A percentile compares a stretch with the other conserved stretches of the same genome.
These are phyloP conservation scores for Colletotrichum lentis DNA, from an alignment of 2,329 filamentous ascomycete species.

Conservation along the genomic window DNA sequence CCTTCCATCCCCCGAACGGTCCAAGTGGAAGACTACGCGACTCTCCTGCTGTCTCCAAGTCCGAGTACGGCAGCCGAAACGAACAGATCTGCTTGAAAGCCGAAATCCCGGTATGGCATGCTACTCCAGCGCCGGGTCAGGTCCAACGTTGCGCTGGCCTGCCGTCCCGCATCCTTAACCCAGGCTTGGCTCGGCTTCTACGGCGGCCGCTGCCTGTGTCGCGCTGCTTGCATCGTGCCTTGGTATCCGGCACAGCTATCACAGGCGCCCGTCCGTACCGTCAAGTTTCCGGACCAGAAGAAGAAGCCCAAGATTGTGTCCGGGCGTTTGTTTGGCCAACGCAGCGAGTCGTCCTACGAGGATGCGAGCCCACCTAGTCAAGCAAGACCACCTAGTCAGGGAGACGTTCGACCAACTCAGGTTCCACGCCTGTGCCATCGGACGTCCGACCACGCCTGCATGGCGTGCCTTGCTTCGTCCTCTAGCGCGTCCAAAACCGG, in stretches of 20 bases:
- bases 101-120: slow-evolving; percentile 20
- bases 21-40: slow-evolving; percentile 22
- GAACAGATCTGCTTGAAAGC: neutral
- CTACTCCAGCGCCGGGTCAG: slow-evolving; percentile 9
- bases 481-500: slow-evolving; percentile 28
- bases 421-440: slow-evolving; percentile 27
- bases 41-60: slow-evolving; percentile 23
- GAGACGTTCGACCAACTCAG: slow-evolving; percentile 9
- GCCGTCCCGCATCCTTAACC: slow-evolving; percentile 8
- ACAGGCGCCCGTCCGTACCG: slow-evolving; percentile 3
- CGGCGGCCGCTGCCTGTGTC: slow-evolving; percentile 3
- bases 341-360: neutral
- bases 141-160: slow-evolving; percentile 23
- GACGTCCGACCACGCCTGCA: slow-evolving; percentile 37
- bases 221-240: neutral
- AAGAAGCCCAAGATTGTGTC: slow-evolving; percentile 3
- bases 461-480: slow-evolving; percentile 31
- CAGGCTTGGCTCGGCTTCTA: slow-evolving; percentile 9
- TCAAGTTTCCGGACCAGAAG: neutral
- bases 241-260: neutral
- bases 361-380: no score
- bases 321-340: neutral
- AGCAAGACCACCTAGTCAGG: neutral
- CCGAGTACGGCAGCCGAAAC: slow-evolving; percentile 23
- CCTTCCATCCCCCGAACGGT: slow-evolving; percentile 20